Evolutionary conservation across 768 basidiomycete species (phyloP), one percentile per base, ranked within the genome.

Genomic region (Leccinellum albellum): DNA sequence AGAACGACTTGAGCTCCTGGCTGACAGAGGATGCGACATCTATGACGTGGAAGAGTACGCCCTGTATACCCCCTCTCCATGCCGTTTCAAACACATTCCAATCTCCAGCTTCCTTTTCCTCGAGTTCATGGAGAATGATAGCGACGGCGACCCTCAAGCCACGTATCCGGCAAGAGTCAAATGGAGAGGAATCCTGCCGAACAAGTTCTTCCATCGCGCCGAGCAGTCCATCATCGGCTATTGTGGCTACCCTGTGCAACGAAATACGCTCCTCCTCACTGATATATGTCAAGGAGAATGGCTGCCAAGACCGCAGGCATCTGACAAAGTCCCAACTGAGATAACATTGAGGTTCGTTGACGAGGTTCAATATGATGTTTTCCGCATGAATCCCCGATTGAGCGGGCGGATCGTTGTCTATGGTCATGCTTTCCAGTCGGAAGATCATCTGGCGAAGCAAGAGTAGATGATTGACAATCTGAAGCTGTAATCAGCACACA

Each of bases 381-480:
- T 92, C 90, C 0, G 85, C 86, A 42, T 88, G 77, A 31, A 85
- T 79, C 2, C 83, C 83, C 0, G 85, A 82, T 61, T 80, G 82
- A 26, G 81, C 78, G 0, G 88, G 90, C 12, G 80, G 75, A 29
- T 80, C 76, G 53, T 83, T 82, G 53, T 84, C 83, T 50, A 78
- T 78, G n/a, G 81, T 82, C 69, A 89, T 88, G 74, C 87, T 88
- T 61, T 83, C 83, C 23, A 92, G 75, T 10, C 89, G 84, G 52
- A 83, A 82, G 0, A 83, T 83, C 70, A 90, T 79, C 67, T 90
- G 89, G 6, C 85, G 83, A 24, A 91, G 71, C 15, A 88, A 77
- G 14, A 93, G 74, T 8, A 90, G 75, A 64, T 87, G 86, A 60
- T 90, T 87, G 29, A 89, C 79, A 48, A 91, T 87, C 90, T 70